phyloP scores from a whole-genome alignment of 306 rosid species.

The Quercus alba region DNA sequence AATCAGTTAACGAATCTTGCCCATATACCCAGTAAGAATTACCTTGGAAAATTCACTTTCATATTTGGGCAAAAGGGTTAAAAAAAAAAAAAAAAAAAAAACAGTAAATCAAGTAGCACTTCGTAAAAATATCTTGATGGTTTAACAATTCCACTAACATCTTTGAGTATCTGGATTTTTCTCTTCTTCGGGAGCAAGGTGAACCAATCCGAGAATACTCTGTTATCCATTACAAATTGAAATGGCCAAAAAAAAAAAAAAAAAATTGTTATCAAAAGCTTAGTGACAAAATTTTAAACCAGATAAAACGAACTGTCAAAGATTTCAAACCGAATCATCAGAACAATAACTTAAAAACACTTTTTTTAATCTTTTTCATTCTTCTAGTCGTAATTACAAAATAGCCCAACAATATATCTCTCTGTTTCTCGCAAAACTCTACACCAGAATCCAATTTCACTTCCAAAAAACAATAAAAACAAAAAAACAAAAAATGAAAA shows the following conservation, averaged over 20 bases:
- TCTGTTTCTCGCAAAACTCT: neutral
- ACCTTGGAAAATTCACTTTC: neutral
- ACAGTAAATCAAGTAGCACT: neutral
- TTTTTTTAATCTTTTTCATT: no score
- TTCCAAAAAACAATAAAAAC: neutral
- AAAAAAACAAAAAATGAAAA: neutral
- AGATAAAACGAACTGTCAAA: no score
- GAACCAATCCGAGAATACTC: conserved; percentile 54
- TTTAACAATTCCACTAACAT: conserved; percentile 63
- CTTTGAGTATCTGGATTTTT: conserved; percentile 55
- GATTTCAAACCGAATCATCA: no score
- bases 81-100: neutral
- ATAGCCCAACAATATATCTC: no score
- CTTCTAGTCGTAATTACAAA: no score
- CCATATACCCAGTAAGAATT: neutral
- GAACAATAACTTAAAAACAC: no score
- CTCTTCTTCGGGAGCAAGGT: conserved; percentile 66
- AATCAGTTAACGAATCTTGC: neutral
- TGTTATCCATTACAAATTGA: conserved; percentile 5
- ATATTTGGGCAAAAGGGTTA: neutral
- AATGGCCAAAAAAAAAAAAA: neutral
- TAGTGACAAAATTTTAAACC: neutral
- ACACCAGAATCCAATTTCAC: neutral
- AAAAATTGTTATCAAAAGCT: neutral
- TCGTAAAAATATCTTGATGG: conserved; percentile 61